Evolutionary conservation across 768 basidiomycete species (phyloP), one percentile per base, ranked within the genome.

Genomic region (Suillus paluster): DNA sequence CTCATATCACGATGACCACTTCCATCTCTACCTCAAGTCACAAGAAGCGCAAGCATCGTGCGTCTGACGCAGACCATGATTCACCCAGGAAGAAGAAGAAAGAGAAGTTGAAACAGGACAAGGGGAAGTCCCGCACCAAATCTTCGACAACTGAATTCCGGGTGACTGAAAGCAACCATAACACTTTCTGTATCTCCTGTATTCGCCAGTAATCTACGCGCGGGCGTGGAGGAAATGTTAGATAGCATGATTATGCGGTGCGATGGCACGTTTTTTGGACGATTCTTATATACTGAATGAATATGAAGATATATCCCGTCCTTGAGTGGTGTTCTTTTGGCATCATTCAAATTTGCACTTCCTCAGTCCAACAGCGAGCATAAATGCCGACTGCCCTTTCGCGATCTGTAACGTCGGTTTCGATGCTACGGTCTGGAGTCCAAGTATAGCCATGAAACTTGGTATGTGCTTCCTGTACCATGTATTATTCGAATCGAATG

Each of bases 181-280:
- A 78, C 83, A 27, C 78, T 97, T 45, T 88, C 92, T 11, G 82
- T 97, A 17, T 85, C 95, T 33, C 95, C 95, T 1, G 81, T 90
- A 46, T 97, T 94, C 73, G 84, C 92, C 17, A 82, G 78, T 46
- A 85, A 91, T 75, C 84, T 89, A n/a, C 79, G 83, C 11, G 79
- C 75, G 44, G 96, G 96, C 8, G 92, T 86, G 19, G 86, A 90
- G 70, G 94, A 98, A 76, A 88, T 95, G 85, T 79, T 98, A 19
- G 95, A 98, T 75, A 92, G 92, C 9, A 91, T 97, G 91, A 78
- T 97, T 15, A 97, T 98, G 96, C 87, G 92, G 96, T 95, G 70
- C 67, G 84, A 45, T 45, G 21, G 27, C 34, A 60, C 19, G 30
- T 59, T 17, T 33, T 17, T 7, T 10, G 23, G 27, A 33, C 11